These are phyloP conservation scores for Sordaria brevicollis DNA, from an alignment of 495 filamentous ascomycete genomes.

Conservation along the genomic window DNA sequence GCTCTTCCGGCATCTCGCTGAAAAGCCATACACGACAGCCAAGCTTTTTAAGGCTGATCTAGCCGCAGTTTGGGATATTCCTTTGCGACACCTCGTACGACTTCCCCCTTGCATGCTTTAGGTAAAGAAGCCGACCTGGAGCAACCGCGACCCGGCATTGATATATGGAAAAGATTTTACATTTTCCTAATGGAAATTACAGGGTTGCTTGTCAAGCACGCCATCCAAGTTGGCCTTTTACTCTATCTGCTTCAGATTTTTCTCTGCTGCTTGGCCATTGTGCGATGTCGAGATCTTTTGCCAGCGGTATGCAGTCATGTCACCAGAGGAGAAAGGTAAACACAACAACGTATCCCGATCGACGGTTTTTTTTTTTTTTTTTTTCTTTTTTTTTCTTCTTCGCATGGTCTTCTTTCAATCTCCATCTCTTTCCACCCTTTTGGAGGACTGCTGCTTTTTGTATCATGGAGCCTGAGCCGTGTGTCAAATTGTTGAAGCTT, in stretches of 20 bases:
- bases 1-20: background rate
- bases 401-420: no score
- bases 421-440: no score
- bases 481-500: no score
- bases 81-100: background rate
- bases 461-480: no score
- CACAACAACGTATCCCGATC: background rate
- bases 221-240: background rate
- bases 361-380: background rate
- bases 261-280: background rate
- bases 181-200: background rate
- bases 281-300: background rate
- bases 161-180: background rate
- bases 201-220: background rate
- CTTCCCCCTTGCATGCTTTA: background rate
- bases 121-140: background rate
- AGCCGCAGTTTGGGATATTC: background rate
- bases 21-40: background rate
- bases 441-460: no score
- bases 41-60: background rate
- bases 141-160: background rate
- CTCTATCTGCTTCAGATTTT: background rate
- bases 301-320: background rate
- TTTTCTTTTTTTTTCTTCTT: no score
- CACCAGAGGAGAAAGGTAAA: background rate